These are phyloP conservation scores for Beauveria medogensis DNA, from an alignment of 2,329 filamentous ascomycete genomes.

Conservation along the genomic window DNA sequence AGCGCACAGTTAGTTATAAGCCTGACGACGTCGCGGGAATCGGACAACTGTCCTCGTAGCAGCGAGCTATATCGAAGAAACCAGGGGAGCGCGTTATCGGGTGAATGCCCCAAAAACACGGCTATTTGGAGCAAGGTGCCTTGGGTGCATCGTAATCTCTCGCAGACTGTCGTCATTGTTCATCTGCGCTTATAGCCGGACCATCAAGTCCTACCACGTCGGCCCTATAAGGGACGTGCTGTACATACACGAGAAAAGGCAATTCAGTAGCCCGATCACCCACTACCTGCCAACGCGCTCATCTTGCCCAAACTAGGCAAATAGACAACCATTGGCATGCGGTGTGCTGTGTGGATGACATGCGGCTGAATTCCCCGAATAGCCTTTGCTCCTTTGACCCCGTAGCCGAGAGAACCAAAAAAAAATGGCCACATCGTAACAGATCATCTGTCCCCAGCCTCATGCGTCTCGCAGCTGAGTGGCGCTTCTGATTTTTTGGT, in stretches of 20 bases:
- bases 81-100: no score
- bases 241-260: conserved; percentile 2
- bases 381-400: background rate
- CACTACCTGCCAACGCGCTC: background rate
- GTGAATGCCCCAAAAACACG: no score
- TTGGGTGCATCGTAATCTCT: no score
- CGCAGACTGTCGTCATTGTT: no score
- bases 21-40: no score
- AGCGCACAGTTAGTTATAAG: no score
- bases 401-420: background rate
- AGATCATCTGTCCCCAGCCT: background rate
- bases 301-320: background rate
- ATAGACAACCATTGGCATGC: background rate
- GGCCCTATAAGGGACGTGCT: background rate
- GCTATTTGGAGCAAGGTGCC: no score
- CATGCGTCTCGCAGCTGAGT: conserved; percentile 1
- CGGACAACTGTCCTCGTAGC: no score
- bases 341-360: background rate
- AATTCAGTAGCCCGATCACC: background rate
- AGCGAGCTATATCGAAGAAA: no score
- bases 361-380: background rate
- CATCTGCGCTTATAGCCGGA: background rate
- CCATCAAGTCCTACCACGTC: background rate
- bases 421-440: background rate
- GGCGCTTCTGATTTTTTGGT: background rate